Percentiles rank a stretch among this genome's conserved stretches.
phyloP scores from a whole-genome alignment of 495 filamentous ascomycete genomes.

The Amphirosellinia nigrospora region DNA sequence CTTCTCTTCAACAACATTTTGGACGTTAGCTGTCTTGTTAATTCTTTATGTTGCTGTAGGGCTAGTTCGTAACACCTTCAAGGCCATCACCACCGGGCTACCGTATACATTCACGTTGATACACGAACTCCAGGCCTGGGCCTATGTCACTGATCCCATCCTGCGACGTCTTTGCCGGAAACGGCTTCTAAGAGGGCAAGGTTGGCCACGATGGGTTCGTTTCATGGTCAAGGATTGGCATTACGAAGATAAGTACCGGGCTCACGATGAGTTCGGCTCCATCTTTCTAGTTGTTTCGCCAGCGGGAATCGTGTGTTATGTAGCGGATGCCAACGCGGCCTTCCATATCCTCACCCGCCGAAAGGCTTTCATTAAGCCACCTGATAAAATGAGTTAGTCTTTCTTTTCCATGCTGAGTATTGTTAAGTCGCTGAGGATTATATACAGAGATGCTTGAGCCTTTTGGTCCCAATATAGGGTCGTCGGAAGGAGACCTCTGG shows the following conservation, averaged over 20 bases:
- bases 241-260: conserved; percentile 35
- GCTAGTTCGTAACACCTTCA: background rate
- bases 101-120: background rate
- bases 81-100: background rate
- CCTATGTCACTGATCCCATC: conserved; percentile 1
- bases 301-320: conserved; percentile 1
- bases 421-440: background rate
- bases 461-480: conserved; percentile 34
- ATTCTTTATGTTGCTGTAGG: background rate
- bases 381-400: background rate
- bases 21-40: background rate
- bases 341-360: background rate
- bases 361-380: background rate
- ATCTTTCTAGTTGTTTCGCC: conserved; percentile 32
- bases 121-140: background rate
- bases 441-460: conserved; percentile 33
- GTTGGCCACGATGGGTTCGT: conserved; percentile 35
- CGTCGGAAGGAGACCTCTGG: conserved; percentile 29
- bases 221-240: conserved; percentile 38
- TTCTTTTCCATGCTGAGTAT: background rate
- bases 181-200: conserved; percentile 13
- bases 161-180: background rate
- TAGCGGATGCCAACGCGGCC: background rate
- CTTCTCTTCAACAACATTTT: background rate
- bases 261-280: conserved; percentile 33